Evolutionary conservation across 2,329 filamentous ascomycete species (phyloP).

Genomic region (Hymenoscyphus linearis): DNA sequence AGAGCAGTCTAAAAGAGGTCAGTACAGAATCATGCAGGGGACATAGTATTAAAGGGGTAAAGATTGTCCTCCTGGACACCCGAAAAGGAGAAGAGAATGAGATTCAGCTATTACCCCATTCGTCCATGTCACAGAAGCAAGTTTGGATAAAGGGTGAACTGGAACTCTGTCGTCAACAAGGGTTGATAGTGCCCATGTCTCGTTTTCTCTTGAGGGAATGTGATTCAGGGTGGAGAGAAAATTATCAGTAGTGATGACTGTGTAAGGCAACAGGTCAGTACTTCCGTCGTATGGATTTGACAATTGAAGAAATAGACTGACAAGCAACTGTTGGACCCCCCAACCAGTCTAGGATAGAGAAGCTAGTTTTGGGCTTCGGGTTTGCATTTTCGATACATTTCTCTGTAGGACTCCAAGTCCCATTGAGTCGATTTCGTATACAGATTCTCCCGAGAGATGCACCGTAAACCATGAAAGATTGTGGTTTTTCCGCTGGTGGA

Average conservation of each 20-base stretch:
- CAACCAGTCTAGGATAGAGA: constrained; percentile 2
- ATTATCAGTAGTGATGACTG: constrained; percentile 8
- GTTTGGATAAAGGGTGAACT: constrained; percentile 6
- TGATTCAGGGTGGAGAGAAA: constrained; percentile 6
- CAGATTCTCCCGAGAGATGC: constrained; percentile 1
- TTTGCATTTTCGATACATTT: background rate
- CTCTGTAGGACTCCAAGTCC: background rate
- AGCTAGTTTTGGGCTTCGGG: background rate
- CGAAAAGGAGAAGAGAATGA: background rate
- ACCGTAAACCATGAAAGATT: constrained; percentile 3
- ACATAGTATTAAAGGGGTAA: background rate
- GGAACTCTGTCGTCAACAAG: constrained; percentile 5
- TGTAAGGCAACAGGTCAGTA: background rate
- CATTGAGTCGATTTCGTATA: background rate
- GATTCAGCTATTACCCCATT: constrained; percentile 5
- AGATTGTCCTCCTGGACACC: background rate
- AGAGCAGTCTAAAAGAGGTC: background rate
- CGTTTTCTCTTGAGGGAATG: constrained; percentile 7
- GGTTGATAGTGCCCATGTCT: constrained; percentile 11
- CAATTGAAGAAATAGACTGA: background rate
- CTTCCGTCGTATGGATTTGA: too few species aligned
- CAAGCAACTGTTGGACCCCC: constrained; percentile 13
- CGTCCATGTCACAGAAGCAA: constrained; percentile 14
- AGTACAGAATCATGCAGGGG: background rate
- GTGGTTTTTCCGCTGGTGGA: background rate